Evolutionary conservation across 2,329 filamentous ascomycete genomes (phyloP).

Genomic region (Beauveria caledonica): DNA sequence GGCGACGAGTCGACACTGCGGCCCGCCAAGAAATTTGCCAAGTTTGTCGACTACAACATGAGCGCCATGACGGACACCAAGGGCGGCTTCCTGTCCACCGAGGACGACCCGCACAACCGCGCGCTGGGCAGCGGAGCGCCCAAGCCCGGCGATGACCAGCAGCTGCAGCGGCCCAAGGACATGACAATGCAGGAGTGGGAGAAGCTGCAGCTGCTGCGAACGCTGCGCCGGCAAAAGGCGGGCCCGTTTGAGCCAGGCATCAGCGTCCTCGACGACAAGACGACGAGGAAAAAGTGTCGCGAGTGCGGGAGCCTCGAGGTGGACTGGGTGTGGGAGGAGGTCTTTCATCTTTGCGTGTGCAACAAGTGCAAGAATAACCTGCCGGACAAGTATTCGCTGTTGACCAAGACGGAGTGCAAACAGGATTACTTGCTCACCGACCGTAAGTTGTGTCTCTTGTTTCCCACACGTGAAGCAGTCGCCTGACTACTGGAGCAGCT

Average conservation of each 20-base stretch:
- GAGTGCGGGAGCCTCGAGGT: slow-evolving; percentile 83
- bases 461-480: too few relatives aligned
- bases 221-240: slow-evolving; percentile 62
- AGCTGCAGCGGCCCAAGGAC: slow-evolving; percentile 71
- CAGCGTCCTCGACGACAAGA: slow-evolving; percentile 59
- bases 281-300: slow-evolving; percentile 63
- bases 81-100: slow-evolving; percentile 82
- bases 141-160: slow-evolving; percentile 29
- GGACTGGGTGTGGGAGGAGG: slow-evolving; percentile 90
- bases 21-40: slow-evolving; percentile 79
- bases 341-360: slow-evolving; percentile 71
- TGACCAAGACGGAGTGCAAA: slow-evolving; percentile 94
- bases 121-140: slow-evolving; percentile 43
- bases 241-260: slow-evolving; percentile 86
- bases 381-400: slow-evolving; percentile 86
- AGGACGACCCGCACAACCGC: slow-evolving; percentile 86
- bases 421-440: slow-evolving; percentile 95
- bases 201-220: slow-evolving; percentile 63
- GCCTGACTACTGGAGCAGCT: slow-evolving; percentile 36
- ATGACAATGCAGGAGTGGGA: slow-evolving; percentile 95
- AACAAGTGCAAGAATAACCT: slow-evolving; percentile 76
- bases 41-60: slow-evolving; percentile 97
- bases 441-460: slow-evolving; percentile 42
- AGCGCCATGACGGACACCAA: slow-evolving; percentile 97
- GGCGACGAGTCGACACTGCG: slow-evolving; percentile 48